Conservation (phyloP, 2,329 filamentous ascomycete species). For the Fusarium sp. region DNA sequence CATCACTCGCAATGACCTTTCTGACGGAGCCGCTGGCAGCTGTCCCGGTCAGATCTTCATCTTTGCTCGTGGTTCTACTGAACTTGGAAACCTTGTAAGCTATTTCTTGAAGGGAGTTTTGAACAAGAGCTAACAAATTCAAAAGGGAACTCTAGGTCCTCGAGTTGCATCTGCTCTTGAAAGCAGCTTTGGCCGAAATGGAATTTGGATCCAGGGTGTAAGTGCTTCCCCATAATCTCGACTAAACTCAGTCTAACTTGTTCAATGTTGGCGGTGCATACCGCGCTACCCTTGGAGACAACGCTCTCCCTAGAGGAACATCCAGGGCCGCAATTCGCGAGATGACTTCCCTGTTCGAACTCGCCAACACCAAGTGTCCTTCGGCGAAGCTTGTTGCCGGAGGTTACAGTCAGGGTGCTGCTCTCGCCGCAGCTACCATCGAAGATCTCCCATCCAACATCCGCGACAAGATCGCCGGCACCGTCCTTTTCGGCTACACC, state of each 20-base stretch:
- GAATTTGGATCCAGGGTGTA: slow-evolving; percentile 59
- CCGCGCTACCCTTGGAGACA: slow-evolving; percentile 50
- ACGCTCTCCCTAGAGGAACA: slow-evolving; percentile 53
- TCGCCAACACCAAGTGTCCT: slow-evolving; percentile 58
- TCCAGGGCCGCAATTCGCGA: slow-evolving; percentile 53
- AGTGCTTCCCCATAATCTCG: accelerated
- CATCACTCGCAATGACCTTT: slow-evolving; percentile 45
- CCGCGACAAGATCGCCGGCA: slow-evolving; percentile 51
- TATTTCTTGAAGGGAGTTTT: accelerated
- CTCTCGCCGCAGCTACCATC: slow-evolving; percentile 56
- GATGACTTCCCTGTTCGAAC: slow-evolving; percentile 54
- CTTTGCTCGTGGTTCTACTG: slow-evolving; percentile 53
- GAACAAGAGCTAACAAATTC: accelerated
- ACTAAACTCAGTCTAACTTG: accelerated
- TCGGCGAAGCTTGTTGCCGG: slow-evolving; percentile 56
- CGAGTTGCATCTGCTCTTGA: slow-evolving; percentile 46
- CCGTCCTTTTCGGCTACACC: slow-evolving; percentile 55
- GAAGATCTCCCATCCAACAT: slow-evolving; percentile 47
- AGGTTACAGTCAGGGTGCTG: slow-evolving; percentile 56
- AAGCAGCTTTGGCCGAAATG: slow-evolving; percentile 32
- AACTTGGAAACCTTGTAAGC: slow-evolving; percentile 53
- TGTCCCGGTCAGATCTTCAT: slow-evolving; percentile 54
- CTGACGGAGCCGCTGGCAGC: slow-evolving; percentile 40
- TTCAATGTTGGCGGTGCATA: slow-evolving; percentile 49
- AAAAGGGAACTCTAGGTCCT: slow-evolving; percentile 48